Conservation (phyloP, 495 filamentous ascomycete genomes). For the Paragyromitra xinjiangensis region DNA sequence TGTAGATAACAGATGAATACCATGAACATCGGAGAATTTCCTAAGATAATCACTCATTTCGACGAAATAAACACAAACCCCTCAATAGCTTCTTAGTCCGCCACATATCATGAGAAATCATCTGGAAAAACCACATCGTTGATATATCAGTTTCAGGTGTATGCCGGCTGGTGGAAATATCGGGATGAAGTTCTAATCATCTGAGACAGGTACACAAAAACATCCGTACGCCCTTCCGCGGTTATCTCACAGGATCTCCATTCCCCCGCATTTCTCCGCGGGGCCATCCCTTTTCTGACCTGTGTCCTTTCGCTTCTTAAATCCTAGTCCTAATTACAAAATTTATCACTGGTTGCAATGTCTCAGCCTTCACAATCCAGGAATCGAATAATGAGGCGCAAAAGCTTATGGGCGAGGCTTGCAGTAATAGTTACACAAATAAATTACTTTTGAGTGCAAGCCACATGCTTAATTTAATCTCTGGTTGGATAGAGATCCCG, state of each 20-base stretch:
- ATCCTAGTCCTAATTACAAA: not conserved
- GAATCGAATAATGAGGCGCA: not conserved
- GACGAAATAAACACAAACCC: not conserved
- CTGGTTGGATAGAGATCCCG: too few relatives aligned
- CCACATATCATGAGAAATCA: not conserved
- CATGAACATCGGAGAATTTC: not conserved
- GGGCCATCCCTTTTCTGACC: constrained; percentile 4
- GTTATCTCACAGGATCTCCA: not conserved
- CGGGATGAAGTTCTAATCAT: not conserved
- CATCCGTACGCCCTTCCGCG: constrained; percentile 21
- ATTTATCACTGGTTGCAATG: not conserved
- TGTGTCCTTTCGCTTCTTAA: not conserved
- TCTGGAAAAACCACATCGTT: not conserved
- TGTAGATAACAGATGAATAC: not conserved
- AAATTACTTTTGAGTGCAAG: not conserved
- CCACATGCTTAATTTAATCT: not conserved
- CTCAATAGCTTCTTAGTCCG: not conserved
- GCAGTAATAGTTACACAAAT: not conserved
- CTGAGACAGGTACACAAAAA: not conserved
- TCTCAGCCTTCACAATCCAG: not conserved
- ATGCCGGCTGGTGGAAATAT: not conserved
- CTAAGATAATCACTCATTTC: not conserved
- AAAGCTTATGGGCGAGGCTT: constrained; percentile 3
- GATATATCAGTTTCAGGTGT: not conserved
- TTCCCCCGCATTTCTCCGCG: constrained; percentile 8